Evolutionary conservation across 768 basidiomycete genomes (phyloP), one percentile per base, ranked within the genome.

Genomic region (Tulasnella sp.): DNA sequence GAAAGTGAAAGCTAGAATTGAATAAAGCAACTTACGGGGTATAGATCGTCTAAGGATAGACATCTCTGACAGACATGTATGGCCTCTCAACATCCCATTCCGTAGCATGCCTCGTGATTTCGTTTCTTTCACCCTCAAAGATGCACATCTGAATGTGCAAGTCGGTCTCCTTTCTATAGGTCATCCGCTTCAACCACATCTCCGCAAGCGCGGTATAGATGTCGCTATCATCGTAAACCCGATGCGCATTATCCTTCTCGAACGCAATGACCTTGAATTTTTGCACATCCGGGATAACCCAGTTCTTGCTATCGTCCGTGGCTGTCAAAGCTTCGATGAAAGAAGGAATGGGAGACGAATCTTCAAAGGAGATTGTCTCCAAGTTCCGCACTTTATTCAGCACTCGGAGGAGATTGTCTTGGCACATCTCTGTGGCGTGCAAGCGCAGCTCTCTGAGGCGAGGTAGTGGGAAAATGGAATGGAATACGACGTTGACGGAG

Each of bases 341-440:
- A 5, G 48, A 24, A n/a, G 48, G 48, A 34, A 51, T 51, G 15
- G 48, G 48, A 1, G 48, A 51, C 39, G 48, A 51, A 24, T 51
- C 48, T 33, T 51, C 48, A 31, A 51, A 51, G 7, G 48, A 51
- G 48, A 51, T 51, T 6, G 25, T 51, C 27, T 45, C 43, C 13
- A 51, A 41, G 29, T 51, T 51, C 9, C 37, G 48, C 5, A 51
- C 48, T 29, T 51, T 51, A 16, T 41, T 37, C 1, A 51, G 13
- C 15, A 51, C 48, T 25, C 43, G 40, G 25, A 51, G 39, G 25
- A 51, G 48, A 28, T 51, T 51, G 27, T 51, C 48, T 22, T 51
- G 48, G 39, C 48, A 51, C 48, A 51, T 51, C 24, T 51, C 48
- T 15, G 48, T 51, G 5, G 48, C 48, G 37, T 51, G 48, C n/a